Evolutionary conservation across 345 rosid species (phyloP).

Genomic region (Sisymbrium irio): DNA sequence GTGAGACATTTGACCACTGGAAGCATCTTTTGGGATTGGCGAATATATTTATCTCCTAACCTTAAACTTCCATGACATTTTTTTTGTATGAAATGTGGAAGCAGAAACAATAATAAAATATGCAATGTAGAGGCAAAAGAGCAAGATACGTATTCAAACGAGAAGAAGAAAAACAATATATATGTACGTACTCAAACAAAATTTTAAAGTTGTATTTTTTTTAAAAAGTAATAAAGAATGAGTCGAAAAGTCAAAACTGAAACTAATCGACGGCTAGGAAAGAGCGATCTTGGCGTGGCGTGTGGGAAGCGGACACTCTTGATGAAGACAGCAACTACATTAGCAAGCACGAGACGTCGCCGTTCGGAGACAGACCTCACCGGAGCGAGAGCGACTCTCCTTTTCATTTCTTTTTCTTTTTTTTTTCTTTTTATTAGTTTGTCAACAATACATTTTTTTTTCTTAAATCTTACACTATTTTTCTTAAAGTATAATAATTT

Average conservation of each 20-base stretch:
- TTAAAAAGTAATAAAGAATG: background rate
- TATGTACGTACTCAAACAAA: too few species aligned
- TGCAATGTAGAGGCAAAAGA: too few species aligned
- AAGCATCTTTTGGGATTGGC: background rate
- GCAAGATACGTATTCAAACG: too few species aligned
- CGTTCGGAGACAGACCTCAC: constrained; percentile 27
- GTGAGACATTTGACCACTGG: constrained; percentile 2
- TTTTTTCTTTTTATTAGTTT: background rate
- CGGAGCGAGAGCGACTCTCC: constrained; percentile 26
- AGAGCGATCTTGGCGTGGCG: constrained; percentile 30
- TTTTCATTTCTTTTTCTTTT: background rate
- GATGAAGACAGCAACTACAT: constrained; percentile 23
- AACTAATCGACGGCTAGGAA: constrained; percentile 21
- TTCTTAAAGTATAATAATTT: too few species aligned
- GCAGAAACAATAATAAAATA: too few species aligned
- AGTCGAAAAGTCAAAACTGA: constrained; percentile 18
- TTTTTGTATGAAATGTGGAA: too few species aligned
- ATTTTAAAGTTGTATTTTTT: too few species aligned
- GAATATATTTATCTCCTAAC: background rate
- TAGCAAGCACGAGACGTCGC: constrained; percentile 28
- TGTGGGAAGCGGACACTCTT: constrained; percentile 28
- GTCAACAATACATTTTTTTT: background rate
- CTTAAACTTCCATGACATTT: background rate
- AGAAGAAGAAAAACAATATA: too few species aligned
- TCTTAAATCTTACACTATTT: background rate